Evolutionary conservation across 2,329 filamentous ascomycete species (phyloP).

Genomic region (Fusarium pininemorale): DNA sequence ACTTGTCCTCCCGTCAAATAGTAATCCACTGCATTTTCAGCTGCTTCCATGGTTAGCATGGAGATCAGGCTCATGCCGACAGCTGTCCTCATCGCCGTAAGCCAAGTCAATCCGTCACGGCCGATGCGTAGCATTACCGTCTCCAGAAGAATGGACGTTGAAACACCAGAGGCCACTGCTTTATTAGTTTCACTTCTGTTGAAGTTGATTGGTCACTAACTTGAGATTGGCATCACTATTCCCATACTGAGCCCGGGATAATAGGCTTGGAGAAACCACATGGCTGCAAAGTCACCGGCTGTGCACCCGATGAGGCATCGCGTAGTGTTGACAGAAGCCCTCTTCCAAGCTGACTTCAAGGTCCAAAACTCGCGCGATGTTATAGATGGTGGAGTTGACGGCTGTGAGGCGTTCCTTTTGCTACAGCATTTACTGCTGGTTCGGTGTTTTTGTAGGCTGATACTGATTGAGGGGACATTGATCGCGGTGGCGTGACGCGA

Average conservation of each 20-base stretch:
- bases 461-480: neutral
- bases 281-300: conserved; percentile 62
- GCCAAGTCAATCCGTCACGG: conserved; percentile 58
- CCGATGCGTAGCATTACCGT: conserved; percentile 60
- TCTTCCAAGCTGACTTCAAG: conserved; percentile 52
- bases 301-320: conserved; percentile 66
- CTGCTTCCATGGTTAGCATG: conserved; percentile 67
- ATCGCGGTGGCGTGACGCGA: neutral
- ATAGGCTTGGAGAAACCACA: conserved; percentile 63
- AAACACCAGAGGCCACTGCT: conserved; percentile 61
- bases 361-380: conserved; percentile 45
- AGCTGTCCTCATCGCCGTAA: conserved; percentile 58
- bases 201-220: conserved; percentile 41
- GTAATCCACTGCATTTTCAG: conserved; percentile 65
- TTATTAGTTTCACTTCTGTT: rapidly evolving
- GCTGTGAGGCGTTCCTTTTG: neutral
- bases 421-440: conserved; percentile 22
- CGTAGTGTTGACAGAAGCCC: conserved; percentile 63
- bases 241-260: conserved; percentile 57
- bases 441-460: conserved; percentile 2
- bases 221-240: conserved; percentile 61
- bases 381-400: neutral
- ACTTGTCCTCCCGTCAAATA: conserved; percentile 63
- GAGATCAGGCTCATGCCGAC: conserved; percentile 68
- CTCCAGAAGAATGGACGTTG: conserved; percentile 62